phyloP scores from a whole-genome alignment of 495 filamentous ascomycete genomes.

The Viridothelium virens region DNA sequence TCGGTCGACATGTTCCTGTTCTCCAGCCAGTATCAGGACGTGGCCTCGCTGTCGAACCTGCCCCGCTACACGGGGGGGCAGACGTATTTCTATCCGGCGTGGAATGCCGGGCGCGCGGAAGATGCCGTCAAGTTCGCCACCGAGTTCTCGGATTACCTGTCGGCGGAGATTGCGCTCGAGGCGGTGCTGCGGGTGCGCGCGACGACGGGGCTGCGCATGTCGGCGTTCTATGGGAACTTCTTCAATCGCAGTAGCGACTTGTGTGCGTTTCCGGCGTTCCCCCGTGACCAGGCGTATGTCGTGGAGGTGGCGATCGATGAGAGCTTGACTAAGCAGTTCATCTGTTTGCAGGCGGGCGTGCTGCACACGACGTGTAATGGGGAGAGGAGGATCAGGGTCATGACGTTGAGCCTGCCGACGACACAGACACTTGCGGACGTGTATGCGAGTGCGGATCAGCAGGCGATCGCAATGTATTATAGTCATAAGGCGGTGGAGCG shows the following conservation, averaged over 20 bases:
- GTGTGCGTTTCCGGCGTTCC: conserved; percentile 96
- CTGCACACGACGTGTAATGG: conserved; percentile 98
- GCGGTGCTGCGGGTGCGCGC: conserved; percentile 92
- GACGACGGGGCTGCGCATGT: conserved; percentile 92
- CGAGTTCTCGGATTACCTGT: conserved; percentile 94
- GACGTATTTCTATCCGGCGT: conserved; percentile 97
- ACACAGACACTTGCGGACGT: conserved; percentile 83
- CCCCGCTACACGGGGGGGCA: conserved; percentile 95
- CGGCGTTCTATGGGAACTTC: conserved; percentile 97
- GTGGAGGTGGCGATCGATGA: conserved; percentile 98
- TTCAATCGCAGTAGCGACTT: conserved; percentile 97
- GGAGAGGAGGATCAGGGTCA: conserved; percentile 84
- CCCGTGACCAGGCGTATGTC: conserved; percentile 94
- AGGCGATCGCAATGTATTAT: conserved; percentile 87
- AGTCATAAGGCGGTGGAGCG: conserved; percentile 96
- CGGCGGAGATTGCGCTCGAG: conserved; percentile 90
- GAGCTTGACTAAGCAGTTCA: conserved; percentile 80
- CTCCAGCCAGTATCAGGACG: conserved; percentile 93
- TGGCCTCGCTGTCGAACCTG: conserved; percentile 87
- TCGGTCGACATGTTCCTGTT: conserved; percentile 99
- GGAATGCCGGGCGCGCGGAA: conserved; percentile 86
- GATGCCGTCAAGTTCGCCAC: conserved; percentile 96
- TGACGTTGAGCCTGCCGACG: conserved; percentile 88
- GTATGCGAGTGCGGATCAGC: conserved; percentile 91
- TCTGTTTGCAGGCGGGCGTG: conserved; percentile 93